Base-by-base conservation (phyloP, 2,329 filamentous ascomycete genomes). In the Phoma sp. region DNA sequence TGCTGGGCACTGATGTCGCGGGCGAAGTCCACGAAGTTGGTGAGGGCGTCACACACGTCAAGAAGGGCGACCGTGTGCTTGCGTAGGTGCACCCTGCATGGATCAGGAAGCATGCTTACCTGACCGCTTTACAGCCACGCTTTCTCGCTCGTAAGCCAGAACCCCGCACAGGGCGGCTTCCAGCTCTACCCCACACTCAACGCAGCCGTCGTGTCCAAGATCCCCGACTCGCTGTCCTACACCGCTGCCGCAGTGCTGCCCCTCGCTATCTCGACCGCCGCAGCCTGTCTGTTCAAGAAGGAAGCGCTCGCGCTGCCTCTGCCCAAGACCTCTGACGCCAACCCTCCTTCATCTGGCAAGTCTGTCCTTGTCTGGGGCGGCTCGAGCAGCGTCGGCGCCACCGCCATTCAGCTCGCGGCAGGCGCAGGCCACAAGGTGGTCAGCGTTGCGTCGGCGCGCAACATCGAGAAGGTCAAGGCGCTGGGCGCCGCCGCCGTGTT, bases 361-460 rank as follows among this genome's bases (percentile, higher is more conserved):
- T 73, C 72, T 4, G 65, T 80, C 10, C 60, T 84, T 4, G 65
- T 84, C 11, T 84, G 80, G 79, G 82, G 82, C n/a, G 83, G 82
- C 0, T 76, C 79, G 2, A 66, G 64, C 55, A 69, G 65, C 30
- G 66, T 81, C 11, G 68, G 80, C 22, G 77, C 79, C 25, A 71
- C 66, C 3, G 78, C 76, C 0, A 76, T 81, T 38, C 79, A 82
- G 52, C 62, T 80, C 4, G 78, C 77, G 0, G 69, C 63, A 0
- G 74, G 72, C 0, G 62, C 75, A 10, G 78, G 78, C 4, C 72
- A 77, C 46, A 71, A 73, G 23, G 77, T 81, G 8, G 60, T 76
- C 48, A 67, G 68, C 1, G 77, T 78, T 0, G 71, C 73, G 0
- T 75, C 74, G 4, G 66, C 65, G 42, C 65, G 67, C 39, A 73